phyloP scores from a whole-genome alignment of 2,329 filamentous ascomycete species.

The Lizonia empirigonia region DNA sequence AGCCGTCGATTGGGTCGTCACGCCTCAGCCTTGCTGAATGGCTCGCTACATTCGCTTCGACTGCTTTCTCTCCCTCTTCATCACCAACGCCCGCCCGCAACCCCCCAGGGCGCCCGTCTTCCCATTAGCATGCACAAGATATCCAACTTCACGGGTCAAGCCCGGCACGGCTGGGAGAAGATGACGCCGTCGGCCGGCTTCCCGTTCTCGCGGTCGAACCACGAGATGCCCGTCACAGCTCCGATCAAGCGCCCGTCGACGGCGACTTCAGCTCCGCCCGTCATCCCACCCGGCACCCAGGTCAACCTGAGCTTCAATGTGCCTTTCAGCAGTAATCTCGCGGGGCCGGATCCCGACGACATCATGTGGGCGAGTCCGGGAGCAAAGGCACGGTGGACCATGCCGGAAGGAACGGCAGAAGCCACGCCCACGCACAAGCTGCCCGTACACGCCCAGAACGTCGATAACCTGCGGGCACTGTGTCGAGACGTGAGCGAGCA shows the following conservation, averaged over 20 bases:
- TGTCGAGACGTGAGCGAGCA: constrained; percentile 80
- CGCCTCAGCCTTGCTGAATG: constrained; percentile 24
- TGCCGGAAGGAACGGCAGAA: constrained; percentile 84
- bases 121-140: constrained; percentile 66
- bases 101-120: constrained; percentile 35
- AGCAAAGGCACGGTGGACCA: constrained; percentile 90
- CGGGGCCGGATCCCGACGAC: constrained; percentile 91
- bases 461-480: constrained; percentile 76
- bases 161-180: constrained; percentile 70
- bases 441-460: constrained; percentile 88
- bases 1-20: constrained; percentile 13
- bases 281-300: constrained; percentile 73
- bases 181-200: constrained; percentile 68
- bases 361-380: constrained; percentile 90
- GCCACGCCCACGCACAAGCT: constrained; percentile 84
- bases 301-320: constrained; percentile 98
- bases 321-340: constrained; percentile 89
- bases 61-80: constrained; percentile 28
- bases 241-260: constrained; percentile 63
- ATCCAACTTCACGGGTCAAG: constrained; percentile 69
- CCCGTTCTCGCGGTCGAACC: constrained; percentile 65
- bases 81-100: constrained; percentile 31
- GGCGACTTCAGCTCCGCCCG: constrained; percentile 58
- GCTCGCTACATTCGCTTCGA: constrained; percentile 21
- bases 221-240: constrained; percentile 58